These are phyloP conservation scores for Saturnispora besseyi DNA, from an alignment of 805 yeast genomes.

Conservation along the genomic window DNA sequence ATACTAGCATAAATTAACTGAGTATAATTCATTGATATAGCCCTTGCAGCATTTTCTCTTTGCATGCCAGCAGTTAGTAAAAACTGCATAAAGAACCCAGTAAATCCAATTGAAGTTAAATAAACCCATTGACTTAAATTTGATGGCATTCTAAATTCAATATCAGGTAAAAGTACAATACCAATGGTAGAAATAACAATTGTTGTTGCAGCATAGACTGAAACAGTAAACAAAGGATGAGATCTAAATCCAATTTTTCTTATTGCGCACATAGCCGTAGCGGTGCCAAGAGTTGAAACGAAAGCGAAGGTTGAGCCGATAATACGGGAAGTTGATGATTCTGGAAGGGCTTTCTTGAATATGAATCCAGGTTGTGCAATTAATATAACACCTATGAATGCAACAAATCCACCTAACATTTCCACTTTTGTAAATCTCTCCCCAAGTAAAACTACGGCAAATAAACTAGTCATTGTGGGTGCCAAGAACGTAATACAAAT, in stretches of 20 bases:
- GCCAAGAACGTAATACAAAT: constrained; percentile 69
- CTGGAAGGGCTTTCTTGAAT: constrained; percentile 33
- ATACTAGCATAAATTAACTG: constrained; percentile 70
- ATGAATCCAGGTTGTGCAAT: constrained; percentile 76
- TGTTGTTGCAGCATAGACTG: constrained; percentile 61
- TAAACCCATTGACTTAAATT: constrained; percentile 58
- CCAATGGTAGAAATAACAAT: constrained; percentile 45
- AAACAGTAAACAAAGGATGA: constrained; percentile 73
- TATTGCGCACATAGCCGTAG: constrained; percentile 58
- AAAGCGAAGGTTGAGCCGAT: constrained; percentile 57
- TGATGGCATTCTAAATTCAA: constrained; percentile 53
- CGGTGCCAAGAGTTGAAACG: constrained; percentile 61
- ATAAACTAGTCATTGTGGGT: constrained; percentile 67
- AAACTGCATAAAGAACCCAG: constrained; percentile 80
- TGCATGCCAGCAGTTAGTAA: constrained; percentile 75
- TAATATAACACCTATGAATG: constrained; percentile 66
- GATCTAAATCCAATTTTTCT: constrained; percentile 70
- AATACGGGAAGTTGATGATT: constrained; percentile 31
- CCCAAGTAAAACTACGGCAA: constrained; percentile 58
- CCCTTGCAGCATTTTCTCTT: constrained; percentile 68
- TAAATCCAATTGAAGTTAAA: constrained; percentile 51
- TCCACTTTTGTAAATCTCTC: constrained; percentile 63
- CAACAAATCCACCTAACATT: constrained; percentile 56
- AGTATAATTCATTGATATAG: constrained; percentile 66
- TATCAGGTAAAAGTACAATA: constrained; percentile 46